Conservation (phyloP, 805 yeast genomes). For the Zygosaccharomyces bisporus region DNA sequence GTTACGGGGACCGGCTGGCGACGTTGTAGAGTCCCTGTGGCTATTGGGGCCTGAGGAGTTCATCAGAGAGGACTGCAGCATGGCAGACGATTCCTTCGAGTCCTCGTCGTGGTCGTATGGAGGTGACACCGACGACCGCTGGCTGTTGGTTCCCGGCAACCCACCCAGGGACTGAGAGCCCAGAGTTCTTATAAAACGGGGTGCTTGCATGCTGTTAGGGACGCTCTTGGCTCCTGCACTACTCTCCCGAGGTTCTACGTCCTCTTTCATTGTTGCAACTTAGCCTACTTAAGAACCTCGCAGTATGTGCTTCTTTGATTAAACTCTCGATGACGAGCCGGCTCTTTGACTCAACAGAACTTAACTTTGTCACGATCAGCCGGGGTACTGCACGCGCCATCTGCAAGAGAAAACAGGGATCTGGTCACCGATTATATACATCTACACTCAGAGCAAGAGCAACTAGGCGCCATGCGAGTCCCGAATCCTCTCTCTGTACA, state of each 20-base stretch:
- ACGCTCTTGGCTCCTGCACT: slow-evolving; percentile 12
- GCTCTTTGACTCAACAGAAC: background rate
- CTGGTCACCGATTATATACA: background rate
- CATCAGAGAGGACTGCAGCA: background rate
- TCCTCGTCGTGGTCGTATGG: slow-evolving; percentile 8
- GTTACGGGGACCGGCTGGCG: slow-evolving; percentile 21
- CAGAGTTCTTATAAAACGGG: slow-evolving; percentile 18
- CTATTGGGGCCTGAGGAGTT: background rate
- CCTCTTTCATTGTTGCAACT: slow-evolving; percentile 2
- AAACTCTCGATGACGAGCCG: background rate
- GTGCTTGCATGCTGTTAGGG: slow-evolving; percentile 2
- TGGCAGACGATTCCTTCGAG: slow-evolving; percentile 4
- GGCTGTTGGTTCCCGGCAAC: slow-evolving; percentile 13
- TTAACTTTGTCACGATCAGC: background rate
- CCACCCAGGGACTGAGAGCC: slow-evolving; percentile 24
- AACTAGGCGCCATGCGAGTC: background rate
- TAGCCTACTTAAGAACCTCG: background rate
- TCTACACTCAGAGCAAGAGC: background rate
- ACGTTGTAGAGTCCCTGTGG: slow-evolving; percentile 10
- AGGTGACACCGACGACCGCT: slow-evolving; percentile 11
- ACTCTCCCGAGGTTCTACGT: slow-evolving; percentile 9
- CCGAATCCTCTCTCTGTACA: too few relatives aligned
- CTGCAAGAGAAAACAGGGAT: background rate
- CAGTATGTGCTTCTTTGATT: background rate
- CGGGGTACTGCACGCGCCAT: background rate